phyloP scores from a whole-genome alignment of 768 basidiomycete genomes.

The Hericium alpestre region DNA sequence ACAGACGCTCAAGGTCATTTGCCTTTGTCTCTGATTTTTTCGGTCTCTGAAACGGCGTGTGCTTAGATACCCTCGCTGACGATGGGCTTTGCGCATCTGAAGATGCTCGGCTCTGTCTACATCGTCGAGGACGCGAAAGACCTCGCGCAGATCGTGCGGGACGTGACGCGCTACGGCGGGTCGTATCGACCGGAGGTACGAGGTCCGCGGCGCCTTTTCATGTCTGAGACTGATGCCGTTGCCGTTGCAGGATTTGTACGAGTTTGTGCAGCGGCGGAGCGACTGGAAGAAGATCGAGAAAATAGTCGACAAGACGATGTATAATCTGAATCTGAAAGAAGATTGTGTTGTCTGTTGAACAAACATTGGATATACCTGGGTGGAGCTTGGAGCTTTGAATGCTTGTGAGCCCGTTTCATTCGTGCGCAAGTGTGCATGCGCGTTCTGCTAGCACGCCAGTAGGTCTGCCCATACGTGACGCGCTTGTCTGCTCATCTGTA shows the following conservation, averaged over 20 bases:
- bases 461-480: too few relatives aligned
- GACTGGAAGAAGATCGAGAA: constrained; percentile 99
- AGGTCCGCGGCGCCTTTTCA: neutral
- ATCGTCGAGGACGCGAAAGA: constrained; percentile 95
- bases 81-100: constrained; percentile 85
- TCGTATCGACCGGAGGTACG: constrained; percentile 86
- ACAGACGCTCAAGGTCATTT: constrained; percentile 62
- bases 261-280: constrained; percentile 86
- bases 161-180: constrained; percentile 92
- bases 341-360: constrained; percentile 54
- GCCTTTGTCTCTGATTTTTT: neutral
- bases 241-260: constrained; percentile 68
- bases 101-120: constrained; percentile 95
- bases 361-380: too few relatives aligned
- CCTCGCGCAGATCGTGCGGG: constrained; percentile 88
- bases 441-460: too few relatives aligned
- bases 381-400: too few relatives aligned
- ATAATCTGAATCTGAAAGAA: constrained; percentile 86
- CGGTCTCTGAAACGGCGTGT: neutral
- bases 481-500: too few relatives aligned
- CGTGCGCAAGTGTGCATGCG: too few relatives aligned
- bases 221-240: neutral
- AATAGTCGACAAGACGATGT: constrained; percentile 91
- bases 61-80: constrained; percentile 64
- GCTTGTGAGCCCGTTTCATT: too few relatives aligned